Evolutionary conservation across 2,329 filamentous ascomycete species (phyloP), one percentile per base, ranked within the genome.

Genomic region (Peltaster fructicola): DNA sequence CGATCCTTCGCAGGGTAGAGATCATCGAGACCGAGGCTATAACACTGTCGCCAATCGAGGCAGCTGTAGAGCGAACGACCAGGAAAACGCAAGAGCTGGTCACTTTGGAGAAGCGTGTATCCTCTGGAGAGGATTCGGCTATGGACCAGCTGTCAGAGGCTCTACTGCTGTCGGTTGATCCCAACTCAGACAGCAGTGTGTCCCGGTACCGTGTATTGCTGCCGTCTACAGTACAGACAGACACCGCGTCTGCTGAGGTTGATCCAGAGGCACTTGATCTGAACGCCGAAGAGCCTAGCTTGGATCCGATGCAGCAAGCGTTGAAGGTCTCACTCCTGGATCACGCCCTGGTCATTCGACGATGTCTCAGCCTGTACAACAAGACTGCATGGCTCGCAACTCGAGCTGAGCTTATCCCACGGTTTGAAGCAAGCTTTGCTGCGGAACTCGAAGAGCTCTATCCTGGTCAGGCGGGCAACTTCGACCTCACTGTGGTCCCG

Each of bases 11-110:
- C 15, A 69, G 84, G 27, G 91, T 80, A 39, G 84, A 93, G 52
- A 77, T 95, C 31, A 54, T 90, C 8, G 59, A 68, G 5, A 61
- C 66, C 1, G 65, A 73, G 10, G 72, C 74, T 23, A 50, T 81
- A 10, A 62, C 62, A 7, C 59, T 93, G 14, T 66, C 65, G 15
- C 72, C 84, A 5, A 60, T 88, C 30, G 77, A 93, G 50, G 84
- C 81, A n/a, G 85, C 77, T 0, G 61, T 95, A 32, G 85, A 95
- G 48, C 73, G 85, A 9, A 85, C 88, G 15, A 74, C 80, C 39
- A 71, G 84, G 30, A 93, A 93, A 57, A 91, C 85, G 1, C 69
- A 79, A 30, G 85, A 95, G 51, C 68, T 95, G 56, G 60, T 68
- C 2, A 53, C 64, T 1, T 57, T 92, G 1, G 81, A 91, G 47